These are phyloP conservation scores for Lactarius akahatsu DNA, from an alignment of 768 basidiomycete species.

Conservation along the genomic window DNA sequence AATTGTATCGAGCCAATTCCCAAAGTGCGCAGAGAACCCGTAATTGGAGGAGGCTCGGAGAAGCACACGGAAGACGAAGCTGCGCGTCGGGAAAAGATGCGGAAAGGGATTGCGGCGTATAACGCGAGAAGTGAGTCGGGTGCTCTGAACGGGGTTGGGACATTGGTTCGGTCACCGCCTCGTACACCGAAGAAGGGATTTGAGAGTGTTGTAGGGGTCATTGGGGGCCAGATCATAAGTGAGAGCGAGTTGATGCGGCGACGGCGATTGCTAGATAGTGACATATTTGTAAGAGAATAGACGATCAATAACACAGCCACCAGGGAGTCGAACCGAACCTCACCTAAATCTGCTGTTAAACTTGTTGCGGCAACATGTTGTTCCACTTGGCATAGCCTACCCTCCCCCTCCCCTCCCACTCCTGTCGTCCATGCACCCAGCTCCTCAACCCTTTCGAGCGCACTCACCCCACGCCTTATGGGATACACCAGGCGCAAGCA, in stretches of 20 bases:
- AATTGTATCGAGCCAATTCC: conserved; percentile 73
- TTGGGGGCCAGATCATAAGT: conserved; percentile 64
- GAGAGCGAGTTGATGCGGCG: conserved; percentile 78
- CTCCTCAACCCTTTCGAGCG: conserved; percentile 25
- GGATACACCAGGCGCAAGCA: conserved; percentile 31
- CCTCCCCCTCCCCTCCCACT: conserved; percentile 13
- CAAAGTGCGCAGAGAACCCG: conserved; percentile 41
- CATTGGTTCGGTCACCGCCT: conserved; percentile 18
- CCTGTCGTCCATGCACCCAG: conserved; percentile 27
- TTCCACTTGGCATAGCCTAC: conserved; percentile 19
- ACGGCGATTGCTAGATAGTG: conserved; percentile 71
- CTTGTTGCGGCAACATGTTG: conserved; percentile 23
- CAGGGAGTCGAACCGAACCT: conserved; percentile 11
- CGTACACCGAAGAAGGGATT: conserved; percentile 23
- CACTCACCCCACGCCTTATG: conserved; percentile 29
- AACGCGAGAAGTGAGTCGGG: not conserved
- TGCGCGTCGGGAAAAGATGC: conserved; percentile 22
- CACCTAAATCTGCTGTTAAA: conserved; percentile 27
- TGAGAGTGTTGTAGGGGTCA: conserved; percentile 48
- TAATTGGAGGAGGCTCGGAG: conserved; percentile 31
- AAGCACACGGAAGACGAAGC: conserved; percentile 30
- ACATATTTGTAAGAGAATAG: conserved; percentile 48
- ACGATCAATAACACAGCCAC: conserved; percentile 27
- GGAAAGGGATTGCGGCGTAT: conserved; percentile 15
- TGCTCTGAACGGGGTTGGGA: not conserved